Base-by-base conservation (phyloP, 1,139 yeast species). In the Nakaseomyces delphensis region DNA sequence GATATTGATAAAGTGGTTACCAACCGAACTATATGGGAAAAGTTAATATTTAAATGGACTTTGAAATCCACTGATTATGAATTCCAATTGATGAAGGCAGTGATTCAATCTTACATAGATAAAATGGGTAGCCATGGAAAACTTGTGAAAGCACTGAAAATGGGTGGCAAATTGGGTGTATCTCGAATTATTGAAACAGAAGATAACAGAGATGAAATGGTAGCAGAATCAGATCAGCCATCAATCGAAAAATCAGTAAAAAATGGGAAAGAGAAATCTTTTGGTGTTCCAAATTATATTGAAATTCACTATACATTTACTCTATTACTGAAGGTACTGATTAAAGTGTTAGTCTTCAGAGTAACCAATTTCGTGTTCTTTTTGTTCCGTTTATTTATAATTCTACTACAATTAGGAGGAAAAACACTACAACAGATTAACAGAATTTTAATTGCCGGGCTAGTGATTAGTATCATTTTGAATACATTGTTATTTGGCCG, bases 141-240 rank as follows among this genome's bases (percentile, higher is more conserved):
- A 54, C 66, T 79, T 8, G 71, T 76, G 1, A 76, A 76, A 38
- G 76, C 94, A 0, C 74, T 84, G 30, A 74, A 78, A 49, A 57
- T 76, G 21, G 83, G 75, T 59, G 95, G 95, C 0, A 48, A 54
- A 42, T 39, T 59, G 11, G 62, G 59, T 3, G 51, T 54, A 7
- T 24, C 43, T 23, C 13, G 21, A 8, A 20, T 8, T 7, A 21
- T 28, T 24, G 66, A 51, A 37, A 41, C 53, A 9, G 60, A 70
- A 0, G 60, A 59, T 1, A 56, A 54, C 14, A 7, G 52, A 50
- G 2, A 54, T 11, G 19, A 3, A 36, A 20, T 9, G 16, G 29
- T 27, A 6, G 16, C 11, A 6, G 29, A 25, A 13, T 24, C 15
- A 8, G 28, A 20, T 14, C 28, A 25, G n/a, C 21, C 15, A 24